A percentile compares a stretch with the other conserved stretches of the same genome.
These are phyloP conservation scores for Cryptococcus sp. DNA, from an alignment of 1,284 basidiomycete genomes.

Conservation along the genomic window DNA sequence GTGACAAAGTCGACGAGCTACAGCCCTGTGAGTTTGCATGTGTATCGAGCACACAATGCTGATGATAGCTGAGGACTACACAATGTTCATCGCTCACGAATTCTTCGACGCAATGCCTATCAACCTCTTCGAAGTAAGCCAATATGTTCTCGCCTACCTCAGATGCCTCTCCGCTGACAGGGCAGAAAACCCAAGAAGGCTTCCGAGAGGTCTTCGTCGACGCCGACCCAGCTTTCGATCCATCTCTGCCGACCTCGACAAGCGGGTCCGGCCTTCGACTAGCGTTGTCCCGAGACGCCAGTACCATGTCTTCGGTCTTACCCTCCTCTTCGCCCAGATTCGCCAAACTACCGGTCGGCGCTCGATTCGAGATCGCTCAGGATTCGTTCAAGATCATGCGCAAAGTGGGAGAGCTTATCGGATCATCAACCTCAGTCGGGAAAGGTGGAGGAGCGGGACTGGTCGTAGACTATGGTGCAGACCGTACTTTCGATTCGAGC, in stretches of 20 bases:
- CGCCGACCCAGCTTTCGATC: constrained; percentile 31
- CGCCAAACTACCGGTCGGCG: constrained; percentile 58
- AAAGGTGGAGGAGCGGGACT: constrained; percentile 66
- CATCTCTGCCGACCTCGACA: constrained; percentile 15
- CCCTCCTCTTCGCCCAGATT: constrained; percentile 68
- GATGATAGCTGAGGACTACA: constrained; percentile 56
- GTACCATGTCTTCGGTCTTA: constrained; percentile 61
- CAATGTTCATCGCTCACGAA: constrained; percentile 89
- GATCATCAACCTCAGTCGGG: constrained; percentile 2
- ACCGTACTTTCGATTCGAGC: constrained; percentile 64
- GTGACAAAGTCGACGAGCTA: constrained; percentile 66
- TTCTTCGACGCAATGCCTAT: constrained; percentile 97
- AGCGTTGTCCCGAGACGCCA: constrained; percentile 61
- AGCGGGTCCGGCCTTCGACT: constrained; percentile 54
- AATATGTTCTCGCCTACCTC: not conserved
- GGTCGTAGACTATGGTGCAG: constrained; percentile 85
- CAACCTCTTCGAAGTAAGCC: constrained; percentile 75
- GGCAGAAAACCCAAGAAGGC: constrained; percentile 66
- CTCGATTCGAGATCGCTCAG: constrained; percentile 72
- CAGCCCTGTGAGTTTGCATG: constrained; percentile 39
- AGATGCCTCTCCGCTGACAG: no score
- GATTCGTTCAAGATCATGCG: constrained; percentile 63
- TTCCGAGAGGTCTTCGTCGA: constrained; percentile 86
- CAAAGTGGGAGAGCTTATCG: constrained; percentile 60
- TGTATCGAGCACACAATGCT: not conserved